Percentiles rank a stretch among this genome's conserved stretches.
phyloP scores from a whole-genome alignment of 306 rosid genomes.

The Quercus bicolor region DNA sequence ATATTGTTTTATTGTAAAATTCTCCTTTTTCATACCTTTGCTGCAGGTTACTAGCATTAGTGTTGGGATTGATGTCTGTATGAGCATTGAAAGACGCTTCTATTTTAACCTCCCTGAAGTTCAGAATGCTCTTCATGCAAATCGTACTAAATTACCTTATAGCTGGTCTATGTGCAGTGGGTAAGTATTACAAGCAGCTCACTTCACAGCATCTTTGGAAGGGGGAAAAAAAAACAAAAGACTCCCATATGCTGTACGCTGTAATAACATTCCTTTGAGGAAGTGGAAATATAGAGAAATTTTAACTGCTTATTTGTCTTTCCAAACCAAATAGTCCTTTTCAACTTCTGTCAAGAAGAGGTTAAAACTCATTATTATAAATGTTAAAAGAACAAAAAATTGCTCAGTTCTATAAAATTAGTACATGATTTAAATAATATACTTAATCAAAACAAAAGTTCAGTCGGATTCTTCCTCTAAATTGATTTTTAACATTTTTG shows the following conservation, averaged over 20 bases:
- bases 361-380: neutral
- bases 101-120: conserved; percentile 84
- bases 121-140: conserved; percentile 93
- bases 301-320: neutral
- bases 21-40: neutral
- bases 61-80: conserved; percentile 79
- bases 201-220: neutral
- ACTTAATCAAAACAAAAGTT: neutral
- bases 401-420: neutral
- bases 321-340: neutral
- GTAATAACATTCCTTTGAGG: neutral
- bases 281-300: neutral
- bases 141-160: conserved; percentile 76
- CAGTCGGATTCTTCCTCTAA: neutral
- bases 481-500: neutral
- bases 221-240: neutral
- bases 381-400: neutral
- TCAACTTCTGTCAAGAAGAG: neutral
- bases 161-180: conserved; percentile 72
- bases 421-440: neutral
- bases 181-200: conserved; percentile 34
- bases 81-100: conserved; percentile 47
- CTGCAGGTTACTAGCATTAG: conserved; percentile 80
- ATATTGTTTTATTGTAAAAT: neutral
- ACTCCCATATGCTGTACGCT: neutral